Conservation (phyloP, 1,284 basidiomycete species). For the Vanrija sp. region DNA sequence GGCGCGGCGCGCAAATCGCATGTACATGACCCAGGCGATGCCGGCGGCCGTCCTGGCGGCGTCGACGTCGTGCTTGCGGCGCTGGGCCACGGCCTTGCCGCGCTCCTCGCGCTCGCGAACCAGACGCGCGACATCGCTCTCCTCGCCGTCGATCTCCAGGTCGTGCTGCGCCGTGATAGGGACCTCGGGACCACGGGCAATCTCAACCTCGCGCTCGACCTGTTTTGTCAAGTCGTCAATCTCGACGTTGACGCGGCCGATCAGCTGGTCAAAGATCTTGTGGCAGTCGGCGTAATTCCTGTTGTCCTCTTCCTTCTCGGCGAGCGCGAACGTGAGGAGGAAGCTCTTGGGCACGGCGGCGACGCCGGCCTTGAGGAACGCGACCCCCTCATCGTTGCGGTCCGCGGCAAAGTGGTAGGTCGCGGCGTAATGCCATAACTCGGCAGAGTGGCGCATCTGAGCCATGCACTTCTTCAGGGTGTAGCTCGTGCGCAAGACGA, state of each 20-base stretch:
- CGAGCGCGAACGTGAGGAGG: slow-evolving; percentile 80
- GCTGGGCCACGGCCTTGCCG: slow-evolving; percentile 48
- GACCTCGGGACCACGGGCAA: slow-evolving; percentile 48
- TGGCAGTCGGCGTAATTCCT: slow-evolving; percentile 66
- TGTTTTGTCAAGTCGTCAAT: slow-evolving; percentile 64
- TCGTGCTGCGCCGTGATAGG: slow-evolving; percentile 25
- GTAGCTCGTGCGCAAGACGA: slow-evolving; percentile 65
- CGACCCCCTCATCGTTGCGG: slow-evolving; percentile 73
- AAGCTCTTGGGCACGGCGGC: slow-evolving; percentile 86
- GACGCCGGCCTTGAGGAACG: slow-evolving; percentile 77
- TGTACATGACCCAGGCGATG: slow-evolving; percentile 73
- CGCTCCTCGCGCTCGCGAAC: slow-evolving; percentile 63
- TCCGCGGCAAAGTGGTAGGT: slow-evolving; percentile 70
- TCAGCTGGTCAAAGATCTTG: slow-evolving; percentile 64
- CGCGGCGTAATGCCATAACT: slow-evolving; percentile 94
- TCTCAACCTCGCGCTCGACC: slow-evolving; percentile 52
- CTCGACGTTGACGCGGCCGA: slow-evolving; percentile 64
- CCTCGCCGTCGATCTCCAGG: slow-evolving; percentile 39
- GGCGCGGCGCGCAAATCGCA: slow-evolving; percentile 82
- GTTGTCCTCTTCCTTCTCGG: slow-evolving; percentile 72
- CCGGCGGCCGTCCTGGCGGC: slow-evolving; percentile 52
- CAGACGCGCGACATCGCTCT: slow-evolving; percentile 51
- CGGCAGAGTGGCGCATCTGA: slow-evolving; percentile 88
- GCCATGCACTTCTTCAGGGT: slow-evolving; percentile 79
- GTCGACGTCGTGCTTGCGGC: slow-evolving; percentile 52